Evolutionary conservation across 1,139 yeast genomes (phyloP).

Genomic region (Scheffersomyces parashehatae): DNA sequence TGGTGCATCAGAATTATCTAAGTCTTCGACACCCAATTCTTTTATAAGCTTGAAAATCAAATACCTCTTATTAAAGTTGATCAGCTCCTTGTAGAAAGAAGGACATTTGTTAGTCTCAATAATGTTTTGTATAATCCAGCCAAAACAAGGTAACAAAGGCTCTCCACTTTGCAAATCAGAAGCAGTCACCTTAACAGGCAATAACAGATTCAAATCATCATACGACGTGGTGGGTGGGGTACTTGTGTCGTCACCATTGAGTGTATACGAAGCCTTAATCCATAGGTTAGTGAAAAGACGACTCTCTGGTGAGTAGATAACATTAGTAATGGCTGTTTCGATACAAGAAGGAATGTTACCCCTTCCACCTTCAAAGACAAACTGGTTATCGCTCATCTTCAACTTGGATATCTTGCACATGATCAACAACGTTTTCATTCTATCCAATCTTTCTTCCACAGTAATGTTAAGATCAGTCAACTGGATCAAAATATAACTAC

Average conservation of each 20-base stretch:
- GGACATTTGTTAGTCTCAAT: slow-evolving; percentile 39
- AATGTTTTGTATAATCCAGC: slow-evolving; percentile 55
- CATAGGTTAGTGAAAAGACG: slow-evolving; percentile 67
- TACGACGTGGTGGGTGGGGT: slow-evolving; percentile 16
- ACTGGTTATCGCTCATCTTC: slow-evolving; percentile 69
- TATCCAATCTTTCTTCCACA: slow-evolving; percentile 60
- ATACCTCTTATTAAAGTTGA: slow-evolving; percentile 48
- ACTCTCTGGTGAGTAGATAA: slow-evolving; percentile 79
- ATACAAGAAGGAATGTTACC: slow-evolving; percentile 77
- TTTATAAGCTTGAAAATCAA: slow-evolving; percentile 42
- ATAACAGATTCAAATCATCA: slow-evolving; percentile 36
- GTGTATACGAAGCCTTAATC: slow-evolving; percentile 51
- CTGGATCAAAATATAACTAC: slow-evolving; percentile 64
- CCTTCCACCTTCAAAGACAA: slow-evolving; percentile 45
- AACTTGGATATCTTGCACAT: slow-evolving; percentile 66
- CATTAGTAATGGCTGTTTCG: slow-evolving; percentile 77
- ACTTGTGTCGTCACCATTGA: slow-evolving; percentile 21
- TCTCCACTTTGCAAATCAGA: slow-evolving; percentile 35
- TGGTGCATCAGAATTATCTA: slow-evolving; percentile 17
- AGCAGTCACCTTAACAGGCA: slow-evolving; percentile 31
- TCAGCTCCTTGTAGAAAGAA: slow-evolving; percentile 27
- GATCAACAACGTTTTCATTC: slow-evolving; percentile 70
- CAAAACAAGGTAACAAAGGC: slow-evolving; percentile 74
- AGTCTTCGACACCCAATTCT: slow-evolving; percentile 43
- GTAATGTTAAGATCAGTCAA: slow-evolving; percentile 60